Evolutionary conservation across 148 eudicot genomes (phyloP).

Genomic region (Persicaria maculosa): DNA sequence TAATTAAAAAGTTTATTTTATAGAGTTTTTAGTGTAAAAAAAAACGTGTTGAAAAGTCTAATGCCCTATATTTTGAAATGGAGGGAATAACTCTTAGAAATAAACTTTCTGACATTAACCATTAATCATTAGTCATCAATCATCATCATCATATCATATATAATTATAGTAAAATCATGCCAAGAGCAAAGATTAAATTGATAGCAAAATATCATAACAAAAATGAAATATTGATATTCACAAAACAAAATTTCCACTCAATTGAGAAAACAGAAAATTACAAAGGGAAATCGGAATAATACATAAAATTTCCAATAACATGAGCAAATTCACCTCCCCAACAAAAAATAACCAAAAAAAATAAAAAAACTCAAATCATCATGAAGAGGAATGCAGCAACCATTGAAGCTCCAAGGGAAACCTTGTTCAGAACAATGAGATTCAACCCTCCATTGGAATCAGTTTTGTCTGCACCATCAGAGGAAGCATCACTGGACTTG

Average conservation of each 20-base stretch:
- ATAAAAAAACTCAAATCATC: conserved; percentile 17
- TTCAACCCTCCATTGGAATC: conserved; percentile 9
- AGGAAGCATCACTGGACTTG: conserved; percentile 19
- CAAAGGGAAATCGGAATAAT: not conserved
- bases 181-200: not conserved
- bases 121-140: not conserved
- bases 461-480: conserved; percentile 12
- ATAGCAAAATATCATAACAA: not conserved
- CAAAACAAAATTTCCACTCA: conserved; percentile 3
- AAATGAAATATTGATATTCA: not conserved
- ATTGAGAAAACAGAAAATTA: conserved; percentile 6
- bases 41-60: no score
- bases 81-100: no score
- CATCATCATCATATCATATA: not conserved
- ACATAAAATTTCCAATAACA: not conserved
- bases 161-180: not conserved
- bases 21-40: no score
- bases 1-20: no score
- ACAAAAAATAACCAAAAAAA: not conserved
- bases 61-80: no score
- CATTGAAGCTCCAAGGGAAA: conserved; percentile 13
- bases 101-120: not conserved
- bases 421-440: conserved; percentile 22
- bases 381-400: conserved; percentile 13
- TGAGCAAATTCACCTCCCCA: not conserved